A percentile compares a stretch with the other conserved stretches of the same genome.
phyloP scores from a whole-genome alignment of 495 filamentous ascomycete species.

The Bacidia rubella region DNA sequence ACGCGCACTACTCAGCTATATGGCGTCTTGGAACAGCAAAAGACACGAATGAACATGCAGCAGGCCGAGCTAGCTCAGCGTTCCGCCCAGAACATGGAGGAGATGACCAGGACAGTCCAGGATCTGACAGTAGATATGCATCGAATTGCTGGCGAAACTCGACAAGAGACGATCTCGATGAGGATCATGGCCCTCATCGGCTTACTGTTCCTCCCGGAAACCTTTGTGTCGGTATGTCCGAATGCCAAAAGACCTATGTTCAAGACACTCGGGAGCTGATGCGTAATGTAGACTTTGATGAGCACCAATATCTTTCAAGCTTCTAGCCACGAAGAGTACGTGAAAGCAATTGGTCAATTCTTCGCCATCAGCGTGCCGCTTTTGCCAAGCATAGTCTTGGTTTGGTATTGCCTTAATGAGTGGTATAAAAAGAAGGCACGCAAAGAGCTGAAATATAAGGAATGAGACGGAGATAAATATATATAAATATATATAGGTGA shows the following conservation, averaged over 20 bases:
- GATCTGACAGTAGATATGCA: conserved; percentile 3
- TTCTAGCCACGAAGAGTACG: background rate
- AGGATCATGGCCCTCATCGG: conserved; percentile 9
- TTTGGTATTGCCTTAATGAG: conserved; percentile 2
- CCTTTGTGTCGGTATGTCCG: conserved; percentile 4
- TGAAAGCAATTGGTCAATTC: background rate
- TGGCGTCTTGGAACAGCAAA: conserved; percentile 2
- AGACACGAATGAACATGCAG: background rate
- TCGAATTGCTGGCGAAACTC: conserved; percentile 5
- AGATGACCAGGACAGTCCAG: background rate
- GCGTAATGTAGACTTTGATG: conserved; percentile 6
- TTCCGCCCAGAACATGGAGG: conserved; percentile 5
- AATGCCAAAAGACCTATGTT: too few species aligned
- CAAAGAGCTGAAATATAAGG: background rate
- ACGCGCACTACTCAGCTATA: background rate
- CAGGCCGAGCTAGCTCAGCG: conserved; percentile 1
- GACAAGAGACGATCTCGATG: conserved; percentile 9
- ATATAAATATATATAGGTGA: too few species aligned
- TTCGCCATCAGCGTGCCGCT: conserved; percentile 5
- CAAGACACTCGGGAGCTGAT: background rate
- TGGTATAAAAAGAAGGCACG: background rate
- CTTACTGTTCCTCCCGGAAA: conserved; percentile 7
- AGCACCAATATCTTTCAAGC: conserved; percentile 5
- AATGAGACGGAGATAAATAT: too few species aligned
- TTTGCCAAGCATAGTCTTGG: background rate